Evolutionary conservation across 805 yeast genomes (phyloP).

Genomic region (Metschnikowia gruessii): DNA sequence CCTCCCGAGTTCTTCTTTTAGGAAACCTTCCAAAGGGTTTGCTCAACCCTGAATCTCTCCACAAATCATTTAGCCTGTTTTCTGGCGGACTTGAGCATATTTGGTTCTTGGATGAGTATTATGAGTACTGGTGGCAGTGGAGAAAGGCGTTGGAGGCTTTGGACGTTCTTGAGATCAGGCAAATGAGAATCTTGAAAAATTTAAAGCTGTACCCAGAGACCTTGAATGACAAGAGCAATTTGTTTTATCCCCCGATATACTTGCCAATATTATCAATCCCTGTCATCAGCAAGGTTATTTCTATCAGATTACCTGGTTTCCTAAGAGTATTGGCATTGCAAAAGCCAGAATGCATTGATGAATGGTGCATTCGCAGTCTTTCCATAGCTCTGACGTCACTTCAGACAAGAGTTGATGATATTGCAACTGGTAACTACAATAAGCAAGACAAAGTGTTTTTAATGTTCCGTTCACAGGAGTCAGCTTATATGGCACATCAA

Average conservation of each 20-base stretch:
- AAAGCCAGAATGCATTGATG: slow-evolving; percentile 20
- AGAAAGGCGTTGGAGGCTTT: slow-evolving; percentile 26
- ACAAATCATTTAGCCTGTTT: slow-evolving; percentile 34
- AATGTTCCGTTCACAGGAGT: slow-evolving; percentile 52
- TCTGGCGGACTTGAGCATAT: slow-evolving; percentile 55
- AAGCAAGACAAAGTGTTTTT: slow-evolving; percentile 53
- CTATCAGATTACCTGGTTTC: slow-evolving; percentile 30
- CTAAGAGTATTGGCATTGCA: slow-evolving; percentile 26
- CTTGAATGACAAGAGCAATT: slow-evolving; percentile 1
- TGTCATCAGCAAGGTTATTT: slow-evolving; percentile 19
- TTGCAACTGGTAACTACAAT: slow-evolving; percentile 20
- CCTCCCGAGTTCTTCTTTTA: slow-evolving; percentile 37
- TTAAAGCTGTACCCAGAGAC: background rate
- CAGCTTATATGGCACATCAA: slow-evolving; percentile 66
- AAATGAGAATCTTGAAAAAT: slow-evolving; percentile 6
- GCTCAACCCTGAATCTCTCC: slow-evolving; percentile 26
- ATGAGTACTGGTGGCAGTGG: slow-evolving; percentile 20
- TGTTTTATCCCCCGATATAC: slow-evolving; percentile 37
- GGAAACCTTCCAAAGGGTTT: slow-evolving; percentile 45
- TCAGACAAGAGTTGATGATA: slow-evolving; percentile 6
- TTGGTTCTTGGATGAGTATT: slow-evolving; percentile 52
- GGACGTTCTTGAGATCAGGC: slow-evolving; percentile 25
- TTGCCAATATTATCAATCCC: slow-evolving; percentile 22
- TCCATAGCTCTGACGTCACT: slow-evolving; percentile 11
- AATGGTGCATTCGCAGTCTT: slow-evolving; percentile 30